These are phyloP conservation scores for Fusarium heterosporum DNA, from an alignment of 2,329 filamentous ascomycete species.

Conservation along the genomic window DNA sequence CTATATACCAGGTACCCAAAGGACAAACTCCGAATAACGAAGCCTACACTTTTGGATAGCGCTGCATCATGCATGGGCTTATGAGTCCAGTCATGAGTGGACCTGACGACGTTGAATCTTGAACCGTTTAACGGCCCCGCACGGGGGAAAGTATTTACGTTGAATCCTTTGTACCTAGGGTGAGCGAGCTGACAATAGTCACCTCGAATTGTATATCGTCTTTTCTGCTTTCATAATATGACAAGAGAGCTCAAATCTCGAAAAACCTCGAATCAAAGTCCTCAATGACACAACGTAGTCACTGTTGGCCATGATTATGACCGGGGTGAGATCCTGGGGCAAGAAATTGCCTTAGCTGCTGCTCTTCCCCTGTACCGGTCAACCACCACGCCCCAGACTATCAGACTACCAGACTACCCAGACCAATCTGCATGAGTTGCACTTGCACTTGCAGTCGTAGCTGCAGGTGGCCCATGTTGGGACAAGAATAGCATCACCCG, in stretches of 20 bases:
- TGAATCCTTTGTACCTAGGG: slow-evolving; percentile 7
- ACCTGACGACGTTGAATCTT: slow-evolving; percentile 4
- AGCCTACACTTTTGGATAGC: background rate
- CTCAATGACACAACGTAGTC: slow-evolving; percentile 13
- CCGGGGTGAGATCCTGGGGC: slow-evolving; percentile 30
- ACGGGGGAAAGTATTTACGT: slow-evolving; percentile 13
- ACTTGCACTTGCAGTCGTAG: slow-evolving; percentile 27
- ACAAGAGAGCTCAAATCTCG: slow-evolving; percentile 6
- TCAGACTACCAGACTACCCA: background rate
- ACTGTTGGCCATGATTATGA: slow-evolving; percentile 23
- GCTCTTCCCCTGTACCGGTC: slow-evolving; percentile 16
- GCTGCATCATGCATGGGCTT: slow-evolving; percentile 13
- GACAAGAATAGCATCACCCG: slow-evolving; percentile 40
- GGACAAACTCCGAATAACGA: background rate
- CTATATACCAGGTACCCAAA: background rate
- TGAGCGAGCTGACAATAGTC: slow-evolving; percentile 32
- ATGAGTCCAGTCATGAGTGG: slow-evolving; percentile 19
- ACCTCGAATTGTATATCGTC: slow-evolving; percentile 13
- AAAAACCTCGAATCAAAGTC: slow-evolving; percentile 31
- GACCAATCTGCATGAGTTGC: slow-evolving; percentile 34
- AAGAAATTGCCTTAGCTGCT: slow-evolving; percentile 21
- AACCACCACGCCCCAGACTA: slow-evolving; percentile 33
- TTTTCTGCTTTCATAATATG: slow-evolving; percentile 5
- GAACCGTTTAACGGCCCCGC: slow-evolving; percentile 18
- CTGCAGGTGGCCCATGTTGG: slow-evolving; percentile 22